These are phyloP conservation scores for Aphanomyces stellatus DNA, from an alignment of 352 stramenopile species.

Conservation along the genomic window DNA sequence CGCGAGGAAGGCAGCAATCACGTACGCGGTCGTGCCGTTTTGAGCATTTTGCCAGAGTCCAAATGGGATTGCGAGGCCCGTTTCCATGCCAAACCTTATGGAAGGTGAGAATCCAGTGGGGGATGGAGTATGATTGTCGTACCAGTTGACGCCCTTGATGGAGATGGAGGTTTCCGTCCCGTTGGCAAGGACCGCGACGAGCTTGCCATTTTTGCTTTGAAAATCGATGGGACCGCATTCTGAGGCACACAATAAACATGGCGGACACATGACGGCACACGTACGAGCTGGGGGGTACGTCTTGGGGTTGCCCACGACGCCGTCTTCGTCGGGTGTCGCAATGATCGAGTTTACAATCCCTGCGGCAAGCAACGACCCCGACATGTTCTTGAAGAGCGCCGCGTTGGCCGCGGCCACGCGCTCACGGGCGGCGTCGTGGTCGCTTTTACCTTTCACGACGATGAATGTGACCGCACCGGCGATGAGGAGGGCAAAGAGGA, in stretches of 20 bases:
- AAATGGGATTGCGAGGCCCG: conserved; percentile 34
- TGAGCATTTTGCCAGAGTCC: conserved; percentile 59
- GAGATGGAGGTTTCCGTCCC: conserved; percentile 42
- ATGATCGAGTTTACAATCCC: conserved; percentile 12
- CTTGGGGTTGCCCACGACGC: conserved; percentile 25
- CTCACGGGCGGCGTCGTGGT: conserved; percentile 4
- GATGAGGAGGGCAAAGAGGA: conserved; percentile 39
- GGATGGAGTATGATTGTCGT: background rate
- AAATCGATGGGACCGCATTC: conserved; percentile 48
- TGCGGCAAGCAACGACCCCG: background rate
- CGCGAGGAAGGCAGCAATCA: conserved; percentile 45
- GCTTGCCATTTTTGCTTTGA: conserved; percentile 47
- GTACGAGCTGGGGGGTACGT: conserved; percentile 12
- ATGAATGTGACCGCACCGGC: conserved; percentile 32
- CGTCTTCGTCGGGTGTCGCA: conserved; percentile 21
- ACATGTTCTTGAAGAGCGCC: background rate
- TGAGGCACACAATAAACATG: background rate
- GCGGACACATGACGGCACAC: background rate
- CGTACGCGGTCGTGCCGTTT: conserved; percentile 52
- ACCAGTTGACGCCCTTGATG: conserved; percentile 61
- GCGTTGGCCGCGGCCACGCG: conserved; percentile 24
- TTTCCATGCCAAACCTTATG: conserved; percentile 54
- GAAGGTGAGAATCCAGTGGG: background rate
- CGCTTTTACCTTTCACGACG: conserved; percentile 32
- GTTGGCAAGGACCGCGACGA: conserved; percentile 33